These are phyloP conservation scores for Cladophialophora exuberans DNA, from an alignment of 2,329 filamentous ascomycete species.

Conservation along the genomic window DNA sequence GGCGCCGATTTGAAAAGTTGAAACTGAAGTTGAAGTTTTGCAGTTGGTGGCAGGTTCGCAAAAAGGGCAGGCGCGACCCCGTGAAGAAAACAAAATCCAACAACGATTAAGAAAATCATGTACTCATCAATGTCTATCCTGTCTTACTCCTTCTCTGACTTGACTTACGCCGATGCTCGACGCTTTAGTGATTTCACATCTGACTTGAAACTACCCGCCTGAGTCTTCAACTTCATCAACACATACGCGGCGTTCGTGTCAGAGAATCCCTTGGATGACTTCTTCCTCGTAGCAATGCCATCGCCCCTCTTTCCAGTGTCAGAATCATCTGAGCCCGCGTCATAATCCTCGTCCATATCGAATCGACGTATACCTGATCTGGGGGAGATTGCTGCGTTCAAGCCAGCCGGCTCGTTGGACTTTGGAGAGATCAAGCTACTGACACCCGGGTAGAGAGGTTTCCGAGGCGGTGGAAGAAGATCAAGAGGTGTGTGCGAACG, in stretches of 20 bases:
- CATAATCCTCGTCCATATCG: conserved; percentile 25
- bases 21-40: neutral
- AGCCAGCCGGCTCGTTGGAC: too few species aligned
- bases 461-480: conserved; percentile 24
- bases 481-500: conserved; percentile 27
- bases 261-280: conserved; percentile 20
- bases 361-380: conserved; percentile 1
- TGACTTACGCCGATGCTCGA: conserved; percentile 32
- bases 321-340: conserved; percentile 25
- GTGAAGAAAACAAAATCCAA: neutral
- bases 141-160: neutral
- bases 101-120: neutral
- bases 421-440: neutral
- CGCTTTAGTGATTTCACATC: conserved; percentile 38
- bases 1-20: neutral
- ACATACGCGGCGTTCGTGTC: conserved; percentile 43
- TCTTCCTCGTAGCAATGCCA: conserved; percentile 10
- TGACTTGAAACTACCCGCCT: conserved; percentile 18
- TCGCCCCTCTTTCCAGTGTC: conserved; percentile 6
- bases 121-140: neutral
- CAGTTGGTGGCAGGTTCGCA: neutral
- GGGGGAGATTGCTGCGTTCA: conserved; percentile 12
- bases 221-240: conserved; percentile 32
- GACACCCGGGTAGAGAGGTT: conserved; percentile 7
- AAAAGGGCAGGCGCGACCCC: neutral